These are phyloP conservation scores for Botrytis cinerea DNA, from an alignment of 2,329 filamentous ascomycete species.

Conservation along the genomic window DNA sequence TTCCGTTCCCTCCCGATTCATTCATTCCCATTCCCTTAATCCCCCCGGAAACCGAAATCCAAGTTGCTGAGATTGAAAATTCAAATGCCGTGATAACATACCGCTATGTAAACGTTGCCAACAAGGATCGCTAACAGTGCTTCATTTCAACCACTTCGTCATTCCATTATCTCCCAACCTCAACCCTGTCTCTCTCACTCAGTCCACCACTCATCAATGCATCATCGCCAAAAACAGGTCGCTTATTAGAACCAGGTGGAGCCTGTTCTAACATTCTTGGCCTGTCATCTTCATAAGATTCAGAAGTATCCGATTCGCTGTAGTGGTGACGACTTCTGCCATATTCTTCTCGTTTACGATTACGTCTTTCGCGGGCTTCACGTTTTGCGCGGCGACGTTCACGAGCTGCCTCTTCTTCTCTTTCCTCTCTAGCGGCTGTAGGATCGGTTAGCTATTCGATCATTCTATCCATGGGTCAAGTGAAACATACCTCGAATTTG, in stretches of 20 bases:
- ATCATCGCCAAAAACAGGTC: constrained; percentile 32
- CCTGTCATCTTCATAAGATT: constrained; percentile 29
- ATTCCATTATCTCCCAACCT: constrained; percentile 6
- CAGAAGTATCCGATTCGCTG: constrained; percentile 32
- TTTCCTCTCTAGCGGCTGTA: constrained; percentile 40
- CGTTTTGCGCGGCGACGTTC: constrained; percentile 39
- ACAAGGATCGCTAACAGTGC: background rate
- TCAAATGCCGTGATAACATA: background rate
- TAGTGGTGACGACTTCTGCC: constrained; percentile 29
- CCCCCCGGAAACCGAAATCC: background rate
- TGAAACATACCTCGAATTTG: constrained; percentile 72
- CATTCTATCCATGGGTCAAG: background rate
- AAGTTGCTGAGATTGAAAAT: background rate
- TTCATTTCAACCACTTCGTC: background rate
- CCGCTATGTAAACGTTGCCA: background rate
- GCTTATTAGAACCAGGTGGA: constrained; percentile 32
- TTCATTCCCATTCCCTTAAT: background rate
- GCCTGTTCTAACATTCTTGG: constrained; percentile 38
- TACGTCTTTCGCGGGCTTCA: constrained; percentile 40
- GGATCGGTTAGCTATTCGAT: background rate
- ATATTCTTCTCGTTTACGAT: constrained; percentile 32
- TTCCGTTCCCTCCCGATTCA: background rate
- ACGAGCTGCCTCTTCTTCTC: constrained; percentile 39
- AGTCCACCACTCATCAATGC: constrained; percentile 39
- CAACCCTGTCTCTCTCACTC: constrained; percentile 3